phyloP scores from a whole-genome alignment of 768 basidiomycete species.

The Lactifluus echinatus region DNA sequence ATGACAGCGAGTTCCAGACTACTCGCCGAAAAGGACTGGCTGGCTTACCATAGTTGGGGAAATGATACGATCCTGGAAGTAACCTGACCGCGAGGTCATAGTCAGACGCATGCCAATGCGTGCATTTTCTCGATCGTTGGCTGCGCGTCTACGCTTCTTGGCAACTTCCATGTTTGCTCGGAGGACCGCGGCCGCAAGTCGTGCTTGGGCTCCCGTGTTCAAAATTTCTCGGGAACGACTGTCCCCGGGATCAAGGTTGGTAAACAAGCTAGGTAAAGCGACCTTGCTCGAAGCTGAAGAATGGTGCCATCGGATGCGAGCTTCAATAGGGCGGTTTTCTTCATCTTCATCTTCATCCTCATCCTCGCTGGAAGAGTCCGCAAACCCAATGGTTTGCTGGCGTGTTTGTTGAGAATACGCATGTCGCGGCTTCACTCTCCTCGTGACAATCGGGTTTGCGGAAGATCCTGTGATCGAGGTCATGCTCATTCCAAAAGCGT shows the following conservation, averaged over 20 bases:
- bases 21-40: background rate
- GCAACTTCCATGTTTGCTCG: slow-evolving; percentile 18
- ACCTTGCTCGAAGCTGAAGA: background rate
- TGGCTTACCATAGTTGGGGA: slow-evolving; percentile 88
- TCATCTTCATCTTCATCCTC: slow-evolving; percentile 27
- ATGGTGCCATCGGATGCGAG: slow-evolving; percentile 41
- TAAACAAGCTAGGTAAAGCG: background rate
- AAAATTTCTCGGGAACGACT: background rate
- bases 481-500: slow-evolving; percentile 24
- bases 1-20: slow-evolving; percentile 4
- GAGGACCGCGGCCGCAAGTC: slow-evolving; percentile 14
- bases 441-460: slow-evolving; percentile 9
- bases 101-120: slow-evolving; percentile 83
- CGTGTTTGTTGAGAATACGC: background rate
- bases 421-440: slow-evolving; percentile 17
- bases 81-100: slow-evolving; percentile 91
- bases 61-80: slow-evolving; percentile 89
- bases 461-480: slow-evolving; percentile 20
- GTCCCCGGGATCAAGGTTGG: background rate
- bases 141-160: slow-evolving; percentile 16
- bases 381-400: background rate
- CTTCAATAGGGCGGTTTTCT: slow-evolving; percentile 66
- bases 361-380: slow-evolving; percentile 30
- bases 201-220: slow-evolving; percentile 8
- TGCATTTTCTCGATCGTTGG: slow-evolving; percentile 24